These are phyloP conservation scores for Adiantum capillusveneris DNA, from an alignment of 75 land plant species.

Conservation along the genomic window DNA sequence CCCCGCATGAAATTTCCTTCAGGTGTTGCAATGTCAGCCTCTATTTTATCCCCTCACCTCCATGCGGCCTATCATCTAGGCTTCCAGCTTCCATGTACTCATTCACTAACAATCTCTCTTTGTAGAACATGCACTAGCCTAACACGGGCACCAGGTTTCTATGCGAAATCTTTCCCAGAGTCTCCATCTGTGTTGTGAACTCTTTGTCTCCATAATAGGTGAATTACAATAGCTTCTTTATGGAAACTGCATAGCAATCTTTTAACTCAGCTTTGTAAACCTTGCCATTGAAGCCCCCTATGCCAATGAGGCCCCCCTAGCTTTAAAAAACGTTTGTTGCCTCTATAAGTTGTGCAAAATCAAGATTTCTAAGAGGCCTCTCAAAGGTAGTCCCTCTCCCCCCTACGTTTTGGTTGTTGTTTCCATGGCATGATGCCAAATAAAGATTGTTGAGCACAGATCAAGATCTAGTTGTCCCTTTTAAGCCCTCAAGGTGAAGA, in stretches of 20 bases:
- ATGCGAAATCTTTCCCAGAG: too few species aligned
- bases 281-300: conserved; percentile 72
- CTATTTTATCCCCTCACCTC: neutral
- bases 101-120: conserved; percentile 67
- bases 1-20: conserved; percentile 60
- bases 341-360: conserved; percentile 66
- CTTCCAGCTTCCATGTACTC: conserved; percentile 68
- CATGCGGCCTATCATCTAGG: conserved; percentile 67
- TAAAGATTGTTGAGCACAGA: too few species aligned
- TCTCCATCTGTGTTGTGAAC: too few species aligned
- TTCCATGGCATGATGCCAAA: too few species aligned
- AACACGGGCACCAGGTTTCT: too few species aligned
- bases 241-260: conserved; percentile 63
- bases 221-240: conserved; percentile 65
- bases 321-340: conserved; percentile 80
- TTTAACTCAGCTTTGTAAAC: conserved; percentile 60
- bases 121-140: conserved; percentile 67
- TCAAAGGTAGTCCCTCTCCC: too few species aligned
- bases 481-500: conserved; percentile 41
- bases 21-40: conserved; percentile 50
- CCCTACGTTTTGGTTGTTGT: too few species aligned
- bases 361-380: conserved; percentile 68
- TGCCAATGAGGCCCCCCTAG: conserved; percentile 56
- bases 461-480: conserved; percentile 48
- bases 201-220: conserved; percentile 86